Conservation (phyloP, 2,329 filamentous ascomycete genomes). For the Ambrosiella xylebori region DNA sequence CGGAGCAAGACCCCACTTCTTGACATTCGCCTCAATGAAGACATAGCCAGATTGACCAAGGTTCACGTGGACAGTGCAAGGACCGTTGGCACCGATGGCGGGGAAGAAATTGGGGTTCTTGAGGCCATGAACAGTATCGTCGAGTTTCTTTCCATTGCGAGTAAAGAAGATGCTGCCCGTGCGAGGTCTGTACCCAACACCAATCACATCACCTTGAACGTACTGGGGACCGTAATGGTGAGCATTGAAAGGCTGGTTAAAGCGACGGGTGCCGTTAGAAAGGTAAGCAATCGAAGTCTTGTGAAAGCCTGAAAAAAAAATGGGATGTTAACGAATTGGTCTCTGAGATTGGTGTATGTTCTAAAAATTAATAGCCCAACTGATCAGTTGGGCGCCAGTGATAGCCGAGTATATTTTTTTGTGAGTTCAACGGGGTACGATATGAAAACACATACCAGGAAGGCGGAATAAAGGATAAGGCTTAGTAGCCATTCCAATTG, state of each 20-base stretch:
- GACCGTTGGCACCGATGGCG: conserved; percentile 88
- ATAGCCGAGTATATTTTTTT: not conserved
- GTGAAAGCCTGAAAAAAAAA: conserved; percentile 55
- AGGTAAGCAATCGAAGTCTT: conserved; percentile 85
- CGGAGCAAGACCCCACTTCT: conserved; percentile 96
- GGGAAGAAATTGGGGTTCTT: conserved; percentile 97
- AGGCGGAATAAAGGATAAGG: conserved; percentile 89
- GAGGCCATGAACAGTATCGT: conserved; percentile 82
- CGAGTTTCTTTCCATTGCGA: conserved; percentile 90
- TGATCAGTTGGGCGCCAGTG: not conserved
- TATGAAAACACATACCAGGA: conserved; percentile 47
- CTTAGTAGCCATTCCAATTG: conserved; percentile 90
- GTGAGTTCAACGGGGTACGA: too few species aligned
- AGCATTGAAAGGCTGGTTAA: conserved; percentile 77
- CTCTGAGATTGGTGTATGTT: too few species aligned
- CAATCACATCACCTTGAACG: conserved; percentile 88
- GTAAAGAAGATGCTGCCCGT: conserved; percentile 97
- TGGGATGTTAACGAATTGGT: not conserved
- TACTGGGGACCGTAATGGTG: conserved; percentile 68
- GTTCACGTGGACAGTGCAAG: conserved; percentile 85
- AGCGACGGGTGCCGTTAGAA: conserved; percentile 69
- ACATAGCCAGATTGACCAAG: conserved; percentile 97
- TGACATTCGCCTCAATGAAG: conserved; percentile 97
- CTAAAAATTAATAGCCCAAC: too few species aligned
- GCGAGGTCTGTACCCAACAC: conserved; percentile 83